Evolutionary conservation across 106 monocot species (phyloP), one percentile per base, ranked within the genome.

Genomic region (Posidonia australis): DNA sequence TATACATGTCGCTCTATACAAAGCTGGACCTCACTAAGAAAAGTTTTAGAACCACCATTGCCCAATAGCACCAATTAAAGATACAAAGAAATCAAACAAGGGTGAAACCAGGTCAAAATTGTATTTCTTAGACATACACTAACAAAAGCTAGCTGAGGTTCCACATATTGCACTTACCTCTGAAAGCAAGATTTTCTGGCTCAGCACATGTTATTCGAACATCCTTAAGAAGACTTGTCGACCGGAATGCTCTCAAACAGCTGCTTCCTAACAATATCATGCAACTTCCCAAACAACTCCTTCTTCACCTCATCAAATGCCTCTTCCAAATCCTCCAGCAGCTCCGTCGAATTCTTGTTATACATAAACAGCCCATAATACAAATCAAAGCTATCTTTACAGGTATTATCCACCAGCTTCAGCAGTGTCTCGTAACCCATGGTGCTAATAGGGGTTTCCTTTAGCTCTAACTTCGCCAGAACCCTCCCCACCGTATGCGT

Each of bases 351-450:
- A 51, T 81, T 80, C 73, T 80, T 87, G 19, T 87, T 87, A 53
- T 87, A 87, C 77, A 80, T 80, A 63, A 87, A 87, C 53, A 87
- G 41, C 16, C 83, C 87, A 59, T 87, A 72, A 51, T 83, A 87
- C 36, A 83, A 67, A 25, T 87, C 87, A 46, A 87, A 83, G 47
- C 87, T 83, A 60, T 87, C 87, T 26, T 64, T 80, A 26, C 70
- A 63, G 3, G 76, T 80, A 54, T 80, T 87, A 53, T 82, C 79
- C 63, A 74, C 79, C 44, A 83, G 53, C 18, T 80, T 19, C 29
- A 83, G 68, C 77, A 87, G 46, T 11, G 80, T 77, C 69, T 87
- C 77, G 41, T 83, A 87, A 14, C 87, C 87, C 41, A 70, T 87
- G 18, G 87, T 87, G n/a, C 80, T 77, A 31, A 87, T 79, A 0